Conservation (phyloP, 306 rosid genomes). For the Rubus parviflorus region DNA sequence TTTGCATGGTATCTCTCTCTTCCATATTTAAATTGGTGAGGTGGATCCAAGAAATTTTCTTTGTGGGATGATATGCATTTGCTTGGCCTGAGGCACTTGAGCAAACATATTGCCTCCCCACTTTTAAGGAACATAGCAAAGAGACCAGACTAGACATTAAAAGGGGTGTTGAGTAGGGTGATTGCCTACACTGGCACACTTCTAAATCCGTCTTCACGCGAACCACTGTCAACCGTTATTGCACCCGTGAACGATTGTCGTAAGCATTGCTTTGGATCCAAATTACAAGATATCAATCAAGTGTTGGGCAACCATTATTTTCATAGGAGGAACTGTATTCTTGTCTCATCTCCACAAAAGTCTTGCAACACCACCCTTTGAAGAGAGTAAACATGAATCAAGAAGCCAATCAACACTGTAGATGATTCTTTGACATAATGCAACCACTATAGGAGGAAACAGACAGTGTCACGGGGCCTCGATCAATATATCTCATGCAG, state of each 20-base stretch:
- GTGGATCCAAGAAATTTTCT: background rate
- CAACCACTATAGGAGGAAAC: background rate
- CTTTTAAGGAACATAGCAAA: too few relatives aligned
- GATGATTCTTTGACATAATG: background rate
- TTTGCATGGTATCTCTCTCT: background rate
- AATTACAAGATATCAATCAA: background rate
- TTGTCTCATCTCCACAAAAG: background rate
- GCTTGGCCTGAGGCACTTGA: too few relatives aligned
- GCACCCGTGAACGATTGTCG: background rate
- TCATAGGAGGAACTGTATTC: background rate
- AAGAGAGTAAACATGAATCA: background rate
- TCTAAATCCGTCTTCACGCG: too few relatives aligned
- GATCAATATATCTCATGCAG: background rate
- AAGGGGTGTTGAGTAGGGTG: too few relatives aligned
- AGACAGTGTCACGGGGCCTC: background rate
- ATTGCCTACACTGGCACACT: too few relatives aligned
- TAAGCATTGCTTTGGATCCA: background rate
- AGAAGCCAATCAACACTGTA: slow-evolving; percentile 2
- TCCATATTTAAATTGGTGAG: background rate
- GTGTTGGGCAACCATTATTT: background rate
- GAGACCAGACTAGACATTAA: too few relatives aligned
- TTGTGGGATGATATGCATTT: background rate
- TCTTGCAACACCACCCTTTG: background rate
- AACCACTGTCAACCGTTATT: too few relatives aligned
- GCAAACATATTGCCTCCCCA: too few relatives aligned